Evolutionary conservation across 129 eudicot species (phyloP).

Genomic region (Flaveria ramosissima): DNA sequence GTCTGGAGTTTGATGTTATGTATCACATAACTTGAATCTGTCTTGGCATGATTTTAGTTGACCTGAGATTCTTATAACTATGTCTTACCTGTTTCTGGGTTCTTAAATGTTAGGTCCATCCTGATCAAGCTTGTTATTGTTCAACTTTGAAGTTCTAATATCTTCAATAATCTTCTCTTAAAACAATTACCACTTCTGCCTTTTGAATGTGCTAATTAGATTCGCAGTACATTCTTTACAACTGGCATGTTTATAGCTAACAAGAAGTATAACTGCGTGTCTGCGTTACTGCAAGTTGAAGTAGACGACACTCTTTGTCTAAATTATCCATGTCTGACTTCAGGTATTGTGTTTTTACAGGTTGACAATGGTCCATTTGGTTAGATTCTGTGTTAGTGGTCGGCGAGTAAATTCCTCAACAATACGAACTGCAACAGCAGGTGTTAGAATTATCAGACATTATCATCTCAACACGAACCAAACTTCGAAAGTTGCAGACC

Average conservation of each 20-base stretch:
- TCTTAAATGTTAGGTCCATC: no score
- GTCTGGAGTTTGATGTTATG: not conserved
- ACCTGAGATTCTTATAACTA: no score
- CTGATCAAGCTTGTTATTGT: no score
- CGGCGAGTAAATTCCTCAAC: constrained; percentile 18
- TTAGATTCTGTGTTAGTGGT: constrained; percentile 1
- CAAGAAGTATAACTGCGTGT: not conserved
- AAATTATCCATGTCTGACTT: constrained; percentile 6
- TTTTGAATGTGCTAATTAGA: not conserved
- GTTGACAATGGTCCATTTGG: constrained; percentile 30
- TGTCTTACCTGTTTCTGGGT: no score
- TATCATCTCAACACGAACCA: constrained; percentile 31
- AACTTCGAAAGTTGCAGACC: constrained; percentile 20
- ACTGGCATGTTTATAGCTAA: no score
- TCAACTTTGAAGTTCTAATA: not conserved
- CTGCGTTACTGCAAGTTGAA: not conserved
- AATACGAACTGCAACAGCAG: constrained; percentile 17
- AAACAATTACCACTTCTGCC: not conserved
- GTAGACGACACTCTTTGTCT: not conserved
- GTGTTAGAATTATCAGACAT: constrained; percentile 12
- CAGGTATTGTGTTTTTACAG: constrained; percentile 22
- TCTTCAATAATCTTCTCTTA: not conserved
- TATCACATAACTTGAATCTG: not conserved
- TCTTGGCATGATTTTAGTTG: constrained; percentile 6
- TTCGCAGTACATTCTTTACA: not conserved